Percentiles rank a stretch among this genome's conserved stretches.
Evolutionary conservation across 768 basidiomycete species (phyloP).

Genomic region (Leccinum ochraceum): DNA sequence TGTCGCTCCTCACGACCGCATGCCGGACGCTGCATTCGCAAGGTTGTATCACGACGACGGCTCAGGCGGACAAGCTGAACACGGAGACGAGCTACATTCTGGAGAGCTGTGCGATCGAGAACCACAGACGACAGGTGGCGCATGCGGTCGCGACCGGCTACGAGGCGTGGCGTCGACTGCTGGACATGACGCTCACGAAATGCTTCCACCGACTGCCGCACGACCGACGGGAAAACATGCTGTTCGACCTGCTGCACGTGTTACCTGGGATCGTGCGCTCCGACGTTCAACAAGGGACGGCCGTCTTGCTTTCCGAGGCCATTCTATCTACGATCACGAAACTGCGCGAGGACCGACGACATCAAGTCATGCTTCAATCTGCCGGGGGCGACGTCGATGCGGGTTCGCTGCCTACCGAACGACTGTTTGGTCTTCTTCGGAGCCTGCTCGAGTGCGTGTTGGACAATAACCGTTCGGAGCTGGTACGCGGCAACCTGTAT

Average conservation of each 20-base stretch:
- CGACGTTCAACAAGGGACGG: slow-evolving; percentile 68
- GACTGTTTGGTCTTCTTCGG: slow-evolving; percentile 72
- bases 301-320: slow-evolving; percentile 82
- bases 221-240: slow-evolving; percentile 82
- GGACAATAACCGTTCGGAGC: slow-evolving; percentile 75
- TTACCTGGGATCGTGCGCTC: slow-evolving; percentile 71
- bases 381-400: slow-evolving; percentile 62
- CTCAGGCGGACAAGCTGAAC: slow-evolving; percentile 65
- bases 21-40: slow-evolving; percentile 65
- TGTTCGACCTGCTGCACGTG: slow-evolving; percentile 87
- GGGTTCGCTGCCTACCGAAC: slow-evolving; percentile 76
- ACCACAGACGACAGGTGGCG: slow-evolving; percentile 80
- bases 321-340: slow-evolving; percentile 83
- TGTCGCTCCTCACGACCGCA: slow-evolving; percentile 62
- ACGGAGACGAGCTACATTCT: slow-evolving; percentile 75
- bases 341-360: slow-evolving; percentile 78
- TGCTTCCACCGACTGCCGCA: slow-evolving; percentile 83
- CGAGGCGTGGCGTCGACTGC: slow-evolving; percentile 80
- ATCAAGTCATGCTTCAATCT: slow-evolving; percentile 67
- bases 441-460: slow-evolving; percentile 73
- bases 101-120: slow-evolving; percentile 84
- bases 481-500: slow-evolving; percentile 94
- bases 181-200: slow-evolving; percentile 85
- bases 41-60: slow-evolving; percentile 61
- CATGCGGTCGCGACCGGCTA: slow-evolving; percentile 71